Evolutionary conservation across 2,329 filamentous ascomycete genomes (phyloP).

Genomic region (Leptoxyphium fumago): DNA sequence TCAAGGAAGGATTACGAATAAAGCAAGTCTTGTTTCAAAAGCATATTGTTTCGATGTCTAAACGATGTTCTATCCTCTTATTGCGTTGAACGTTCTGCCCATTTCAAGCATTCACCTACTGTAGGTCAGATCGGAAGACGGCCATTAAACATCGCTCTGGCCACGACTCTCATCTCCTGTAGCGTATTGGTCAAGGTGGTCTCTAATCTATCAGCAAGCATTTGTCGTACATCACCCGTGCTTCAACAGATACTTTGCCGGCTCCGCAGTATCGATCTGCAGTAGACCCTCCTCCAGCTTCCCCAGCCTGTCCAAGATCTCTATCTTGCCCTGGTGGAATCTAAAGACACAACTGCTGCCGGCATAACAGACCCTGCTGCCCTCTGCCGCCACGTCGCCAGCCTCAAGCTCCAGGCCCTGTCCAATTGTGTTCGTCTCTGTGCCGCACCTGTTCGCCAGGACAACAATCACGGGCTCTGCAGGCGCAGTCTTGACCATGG

Average conservation of each 20-base stretch:
- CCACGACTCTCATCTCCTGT: no score
- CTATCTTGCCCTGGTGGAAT: constrained; percentile 49
- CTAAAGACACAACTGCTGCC: constrained; percentile 60
- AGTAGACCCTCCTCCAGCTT: constrained; percentile 55
- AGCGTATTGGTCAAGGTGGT: no score
- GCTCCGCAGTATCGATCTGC: constrained; percentile 45
- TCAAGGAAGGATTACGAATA: not conserved
- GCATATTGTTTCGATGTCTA: no score
- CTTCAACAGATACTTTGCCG: constrained; percentile 9
- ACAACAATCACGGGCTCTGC: constrained; percentile 51
- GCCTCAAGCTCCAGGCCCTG: constrained; percentile 14
- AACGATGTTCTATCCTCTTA: no score
- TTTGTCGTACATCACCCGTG: constrained; percentile 1
- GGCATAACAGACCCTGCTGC: constrained; percentile 44
- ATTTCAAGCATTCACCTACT: no score
- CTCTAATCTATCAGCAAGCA: no score
- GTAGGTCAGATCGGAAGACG: no score
- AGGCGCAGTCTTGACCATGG: constrained; percentile 27
- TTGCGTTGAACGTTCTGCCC: no score
- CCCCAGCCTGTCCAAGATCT: constrained; percentile 54
- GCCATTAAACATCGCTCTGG: no score
- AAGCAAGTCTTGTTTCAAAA: not conserved
- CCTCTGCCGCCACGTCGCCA: constrained; percentile 16
- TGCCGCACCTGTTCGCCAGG: constrained; percentile 55
- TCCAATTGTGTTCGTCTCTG: constrained; percentile 29